Evolutionary conservation across 2,329 filamentous ascomycete species (phyloP), one percentile per base, ranked within the genome.

Genomic region (Raffaelea arxii): DNA sequence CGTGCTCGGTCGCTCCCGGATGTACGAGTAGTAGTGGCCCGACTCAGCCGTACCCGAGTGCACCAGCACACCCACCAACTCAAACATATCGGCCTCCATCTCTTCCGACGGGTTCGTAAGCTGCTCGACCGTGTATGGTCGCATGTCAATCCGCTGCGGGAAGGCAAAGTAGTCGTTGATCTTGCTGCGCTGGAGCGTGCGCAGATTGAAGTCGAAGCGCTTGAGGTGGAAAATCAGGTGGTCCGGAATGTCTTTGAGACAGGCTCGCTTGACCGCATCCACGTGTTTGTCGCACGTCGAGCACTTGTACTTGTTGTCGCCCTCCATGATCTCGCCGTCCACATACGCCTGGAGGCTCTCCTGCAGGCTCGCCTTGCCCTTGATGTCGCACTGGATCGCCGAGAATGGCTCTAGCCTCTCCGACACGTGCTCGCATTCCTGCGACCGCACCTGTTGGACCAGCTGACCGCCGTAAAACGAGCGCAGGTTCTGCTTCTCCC

Each of bases 241-340:
- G 64, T 98, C 84, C 0, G 92, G 91, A 6, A 96, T 79, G 51
- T 94, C 84, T 60, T 96, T 95, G 48, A 97, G 68, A 56, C 91
- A 97, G 12, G 90, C 86, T 56, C 84, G 78, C 64, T 95, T 96
- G 54, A 97, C 87, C 19, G 92, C 92, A 63, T 96, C 85, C 16
- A 98, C 92, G 56, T 92, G 85, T 11, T 79, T 78, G 51, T 88
- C 86, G 61, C 92, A 98, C 4, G 80, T 84, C 25, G 89, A 90
- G 65, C 92, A 98, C 54, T 94, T 94, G 70, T 97, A 98, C 66
- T 95, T 96, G 69, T 98, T 97, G 57, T 95, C 81, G 54, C 94
- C 92, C 70, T 95, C 88, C 84, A 98, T 90, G 30, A 92, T 81
- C 64, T 98, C 92, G 4, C 92, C 92, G 59, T 94, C 86, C 12